Conservation (phyloP, 1,284 basidiomycete species). For the Microbotryum silenes-acaulis region DNA sequence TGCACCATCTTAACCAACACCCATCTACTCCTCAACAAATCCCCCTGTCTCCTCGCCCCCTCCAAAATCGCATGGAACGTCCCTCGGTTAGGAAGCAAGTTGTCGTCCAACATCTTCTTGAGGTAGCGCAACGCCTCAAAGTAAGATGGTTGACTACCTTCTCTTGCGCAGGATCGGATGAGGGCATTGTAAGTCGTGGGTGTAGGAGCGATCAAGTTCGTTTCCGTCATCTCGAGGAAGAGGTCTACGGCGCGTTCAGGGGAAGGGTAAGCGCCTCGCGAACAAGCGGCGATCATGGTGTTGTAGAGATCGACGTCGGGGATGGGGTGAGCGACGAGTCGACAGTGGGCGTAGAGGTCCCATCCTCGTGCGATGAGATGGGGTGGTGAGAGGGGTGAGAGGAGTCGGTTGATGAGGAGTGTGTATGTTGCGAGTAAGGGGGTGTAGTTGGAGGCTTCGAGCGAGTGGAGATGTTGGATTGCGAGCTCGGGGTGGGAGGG, state of each 20-base stretch:
- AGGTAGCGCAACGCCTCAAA: constrained; percentile 71
- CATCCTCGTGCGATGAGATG: constrained; percentile 62
- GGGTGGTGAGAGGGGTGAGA: constrained; percentile 30
- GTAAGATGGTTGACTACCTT: constrained; percentile 52
- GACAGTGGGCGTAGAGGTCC: constrained; percentile 93
- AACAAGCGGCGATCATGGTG: constrained; percentile 82
- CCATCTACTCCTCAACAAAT: constrained; percentile 77
- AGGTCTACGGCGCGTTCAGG: constrained; percentile 81
- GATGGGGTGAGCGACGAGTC: constrained; percentile 78
- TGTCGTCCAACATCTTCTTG: constrained; percentile 66
- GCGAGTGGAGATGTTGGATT: constrained; percentile 38
- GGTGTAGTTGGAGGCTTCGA: constrained; percentile 39
- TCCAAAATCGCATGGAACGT: constrained; percentile 80
- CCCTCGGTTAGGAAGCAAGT: constrained; percentile 56
- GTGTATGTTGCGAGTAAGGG: constrained; percentile 43
- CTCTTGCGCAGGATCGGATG: constrained; percentile 63
- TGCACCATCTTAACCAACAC: constrained; percentile 70
- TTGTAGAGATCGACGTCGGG: constrained; percentile 70
- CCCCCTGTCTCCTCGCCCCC: constrained; percentile 77
- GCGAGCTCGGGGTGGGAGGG: constrained; percentile 38
- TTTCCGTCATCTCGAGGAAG: constrained; percentile 78
- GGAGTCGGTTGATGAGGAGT: constrained; percentile 39
- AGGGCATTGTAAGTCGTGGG: constrained; percentile 68
- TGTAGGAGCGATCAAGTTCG: constrained; percentile 57
- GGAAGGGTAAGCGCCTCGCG: constrained; percentile 47